Evolutionary conservation across 78 protist genomes (phyloP).

Genomic region (Blattamonas nauphoetae): DNA sequence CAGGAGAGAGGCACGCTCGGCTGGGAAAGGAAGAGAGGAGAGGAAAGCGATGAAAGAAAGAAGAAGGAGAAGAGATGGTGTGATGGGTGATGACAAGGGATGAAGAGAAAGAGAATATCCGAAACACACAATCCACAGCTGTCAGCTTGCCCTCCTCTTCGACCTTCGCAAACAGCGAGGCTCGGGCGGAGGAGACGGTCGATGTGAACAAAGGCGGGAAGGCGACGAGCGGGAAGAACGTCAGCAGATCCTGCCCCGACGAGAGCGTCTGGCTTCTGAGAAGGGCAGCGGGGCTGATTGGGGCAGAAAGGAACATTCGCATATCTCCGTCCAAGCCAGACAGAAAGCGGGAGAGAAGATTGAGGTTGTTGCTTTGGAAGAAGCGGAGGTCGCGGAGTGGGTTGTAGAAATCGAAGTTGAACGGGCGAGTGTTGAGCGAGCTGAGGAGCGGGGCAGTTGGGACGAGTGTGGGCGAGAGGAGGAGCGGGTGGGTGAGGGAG

Average conservation of each 20-base stretch:
- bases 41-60: background rate
- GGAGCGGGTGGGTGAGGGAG: background rate
- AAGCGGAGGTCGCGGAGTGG: background rate
- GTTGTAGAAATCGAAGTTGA: no score
- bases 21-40: background rate
- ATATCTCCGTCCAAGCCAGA: background rate
- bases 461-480: background rate
- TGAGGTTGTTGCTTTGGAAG: background rate
- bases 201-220: background rate
- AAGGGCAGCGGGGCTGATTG: background rate
- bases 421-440: background rate
- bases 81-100: background rate
- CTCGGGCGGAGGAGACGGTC: background rate
- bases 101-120: background rate
- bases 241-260: background rate
- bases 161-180: no score
- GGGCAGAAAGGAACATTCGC: background rate
- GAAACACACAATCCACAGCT: background rate
- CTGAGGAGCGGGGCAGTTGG: background rate
- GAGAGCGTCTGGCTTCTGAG: background rate
- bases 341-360: background rate
- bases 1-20: background rate
- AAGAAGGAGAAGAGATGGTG: background rate
- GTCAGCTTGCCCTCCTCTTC: background rate
- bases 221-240: background rate